Percentiles rank a stretch among this genome's conserved stretches.
These are phyloP conservation scores for Globisporangium polare DNA, from an alignment of 352 stramenopile species.

Conservation along the genomic window DNA sequence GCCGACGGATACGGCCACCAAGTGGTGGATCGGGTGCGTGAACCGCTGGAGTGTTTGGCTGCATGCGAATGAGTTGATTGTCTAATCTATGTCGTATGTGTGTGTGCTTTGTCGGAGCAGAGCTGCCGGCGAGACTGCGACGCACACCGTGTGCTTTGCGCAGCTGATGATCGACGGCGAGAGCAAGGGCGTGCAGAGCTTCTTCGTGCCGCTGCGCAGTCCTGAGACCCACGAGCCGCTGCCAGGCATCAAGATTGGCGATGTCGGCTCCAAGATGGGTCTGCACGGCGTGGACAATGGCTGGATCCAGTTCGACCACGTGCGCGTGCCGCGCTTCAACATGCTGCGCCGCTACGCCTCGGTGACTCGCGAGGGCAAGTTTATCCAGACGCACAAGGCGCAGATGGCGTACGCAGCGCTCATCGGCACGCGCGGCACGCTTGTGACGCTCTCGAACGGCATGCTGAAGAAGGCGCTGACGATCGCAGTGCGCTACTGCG, in stretches of 20 bases:
- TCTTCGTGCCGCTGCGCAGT: conserved; percentile 92
- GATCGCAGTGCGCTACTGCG: conserved; percentile 94
- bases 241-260: conserved; percentile 52
- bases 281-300: conserved; percentile 75
- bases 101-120: neutral
- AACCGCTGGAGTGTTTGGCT: neutral
- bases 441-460: conserved; percentile 58
- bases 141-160: conserved; percentile 1
- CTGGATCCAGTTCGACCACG: conserved; percentile 72
- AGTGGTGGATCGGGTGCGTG: conserved; percentile 86
- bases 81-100: neutral
- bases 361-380: conserved; percentile 54
- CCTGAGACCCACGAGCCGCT: conserved; percentile 60
- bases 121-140: neutral
- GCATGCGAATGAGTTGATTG: neutral
- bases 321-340: conserved; percentile 62
- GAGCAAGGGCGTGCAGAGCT: conserved; percentile 90
- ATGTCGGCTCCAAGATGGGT: conserved; percentile 68
- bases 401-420: neutral
- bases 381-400: conserved; percentile 27
- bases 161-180: neutral
- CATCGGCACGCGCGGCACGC: conserved; percentile 43
- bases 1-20: conserved; percentile 92
- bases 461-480: conserved; percentile 77
- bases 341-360: conserved; percentile 72